Evolutionary conservation across 2,329 filamentous ascomycete genomes (phyloP).

Genomic region (Chaetomiaceae sp.): DNA sequence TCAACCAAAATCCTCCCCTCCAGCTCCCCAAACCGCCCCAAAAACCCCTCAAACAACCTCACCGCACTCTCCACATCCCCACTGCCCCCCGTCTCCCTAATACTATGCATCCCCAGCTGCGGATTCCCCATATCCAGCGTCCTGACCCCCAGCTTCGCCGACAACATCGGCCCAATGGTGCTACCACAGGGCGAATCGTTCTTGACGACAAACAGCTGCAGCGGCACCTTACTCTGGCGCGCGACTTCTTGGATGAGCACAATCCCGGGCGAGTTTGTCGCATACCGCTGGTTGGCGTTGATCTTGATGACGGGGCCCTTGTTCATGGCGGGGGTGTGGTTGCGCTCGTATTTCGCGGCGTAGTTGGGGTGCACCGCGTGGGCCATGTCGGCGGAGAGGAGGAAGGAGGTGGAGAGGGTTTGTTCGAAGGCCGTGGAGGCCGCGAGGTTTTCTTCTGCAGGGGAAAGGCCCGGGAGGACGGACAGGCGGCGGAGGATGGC

Average conservation of each 20-base stretch:
- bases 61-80: conserved; percentile 85
- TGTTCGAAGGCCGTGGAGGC: conserved; percentile 84
- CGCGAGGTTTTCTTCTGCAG: conserved; percentile 28
- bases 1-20: conserved; percentile 69
- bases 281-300: conserved; percentile 96
- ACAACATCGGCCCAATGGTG: conserved; percentile 96
- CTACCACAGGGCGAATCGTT: conserved; percentile 94
- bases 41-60: conserved; percentile 82
- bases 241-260: conserved; percentile 88
- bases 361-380: conserved; percentile 97
- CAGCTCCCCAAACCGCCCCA: conserved; percentile 75
- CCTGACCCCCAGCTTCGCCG: conserved; percentile 76
- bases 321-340: conserved; percentile 93
- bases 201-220: conserved; percentile 93
- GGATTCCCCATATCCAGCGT: conserved; percentile 92
- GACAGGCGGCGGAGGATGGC: conserved; percentile 82
- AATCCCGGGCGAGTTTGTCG: conserved; percentile 93
- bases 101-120: conserved; percentile 95
- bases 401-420: conserved; percentile 83
- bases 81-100: conserved; percentile 84
- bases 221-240: conserved; percentile 66
- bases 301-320: conserved; percentile 95
- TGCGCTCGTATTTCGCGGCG: conserved; percentile 80
- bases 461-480: conserved; percentile 56
- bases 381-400: conserved; percentile 96